A percentile compares a stretch with the other conserved stretches of the same genome.
These are phyloP conservation scores for Musa troglodytarum DNA, from an alignment of 176 grass and related monocot species.

Conservation along the genomic window DNA sequence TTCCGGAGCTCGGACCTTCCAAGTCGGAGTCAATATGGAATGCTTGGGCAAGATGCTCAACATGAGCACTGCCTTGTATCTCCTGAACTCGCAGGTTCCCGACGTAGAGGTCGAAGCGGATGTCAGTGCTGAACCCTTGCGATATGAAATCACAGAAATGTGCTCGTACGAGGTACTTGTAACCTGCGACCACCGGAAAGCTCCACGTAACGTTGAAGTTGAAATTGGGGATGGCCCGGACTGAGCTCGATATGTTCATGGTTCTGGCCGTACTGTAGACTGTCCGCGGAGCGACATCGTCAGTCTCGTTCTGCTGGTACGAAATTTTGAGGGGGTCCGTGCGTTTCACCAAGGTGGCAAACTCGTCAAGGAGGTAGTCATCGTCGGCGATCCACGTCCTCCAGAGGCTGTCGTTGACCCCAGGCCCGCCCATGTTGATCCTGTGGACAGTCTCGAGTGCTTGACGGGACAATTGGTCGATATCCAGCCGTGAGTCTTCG, in stretches of 20 bases:
- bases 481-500: too few species aligned
- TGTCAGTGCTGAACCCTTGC: too few species aligned
- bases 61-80: neutral
- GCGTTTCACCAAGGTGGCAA: neutral
- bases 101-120: neutral
- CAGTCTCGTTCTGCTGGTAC: neutral
- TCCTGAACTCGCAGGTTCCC: neutral
- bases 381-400: slow-evolving; percentile 40
- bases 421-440: slow-evolving; percentile 43
- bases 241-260: neutral
- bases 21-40: neutral
- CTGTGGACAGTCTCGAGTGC: slow-evolving; percentile 27
- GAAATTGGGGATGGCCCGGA: neutral
- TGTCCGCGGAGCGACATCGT: neutral
- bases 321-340: fast-evolving
- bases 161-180: neutral
- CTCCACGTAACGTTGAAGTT: slow-evolving; percentile 8
- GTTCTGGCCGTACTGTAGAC: neutral
- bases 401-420: slow-evolving; percentile 36
- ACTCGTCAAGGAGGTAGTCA: neutral
- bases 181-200: neutral
- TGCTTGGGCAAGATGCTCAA: fast-evolving
- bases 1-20: neutral
- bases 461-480: neutral
- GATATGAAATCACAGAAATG: slow-evolving; percentile 10